Conservation (phyloP, 169 alveolate species). For the Cryptosporidium felis region DNA sequence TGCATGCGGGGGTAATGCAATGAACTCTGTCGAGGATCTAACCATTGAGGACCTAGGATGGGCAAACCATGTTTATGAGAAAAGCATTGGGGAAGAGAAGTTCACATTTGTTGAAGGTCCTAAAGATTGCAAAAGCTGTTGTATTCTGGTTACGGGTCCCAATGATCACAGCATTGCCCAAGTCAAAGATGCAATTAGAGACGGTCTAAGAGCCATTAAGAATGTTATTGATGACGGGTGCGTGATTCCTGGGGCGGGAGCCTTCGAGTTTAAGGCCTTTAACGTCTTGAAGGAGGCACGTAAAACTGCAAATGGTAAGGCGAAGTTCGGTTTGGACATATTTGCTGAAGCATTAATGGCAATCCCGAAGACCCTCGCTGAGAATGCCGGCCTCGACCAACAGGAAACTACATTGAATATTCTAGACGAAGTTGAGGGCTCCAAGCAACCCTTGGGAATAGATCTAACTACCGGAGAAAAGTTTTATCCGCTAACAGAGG, state of each 20-base stretch:
- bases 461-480: slow-evolving; percentile 93
- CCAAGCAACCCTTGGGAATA: slow-evolving; percentile 91
- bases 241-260: slow-evolving; percentile 98
- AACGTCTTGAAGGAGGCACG: slow-evolving; percentile 82
- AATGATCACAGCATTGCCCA: slow-evolving; percentile 93
- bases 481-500: slow-evolving; percentile 90
- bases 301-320: slow-evolving; percentile 90
- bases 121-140: slow-evolving; percentile 94
- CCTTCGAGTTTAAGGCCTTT: slow-evolving; percentile 94
- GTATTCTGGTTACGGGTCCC: slow-evolving; percentile 96
- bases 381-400: slow-evolving; percentile 96
- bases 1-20: slow-evolving; percentile 98
- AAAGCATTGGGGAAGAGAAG: slow-evolving; percentile 96
- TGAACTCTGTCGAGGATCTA: slow-evolving; percentile 96
- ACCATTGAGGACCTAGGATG: slow-evolving; percentile 95
- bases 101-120: slow-evolving; percentile 98
- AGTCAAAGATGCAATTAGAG: slow-evolving; percentile 96
- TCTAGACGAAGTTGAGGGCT: slow-evolving; percentile 85
- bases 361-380: slow-evolving; percentile 95
- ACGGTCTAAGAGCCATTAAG: slow-evolving; percentile 96
- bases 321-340: slow-evolving; percentile 93
- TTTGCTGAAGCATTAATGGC: slow-evolving; percentile 95
- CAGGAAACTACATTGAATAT: slow-evolving; percentile 90
- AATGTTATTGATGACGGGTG: slow-evolving; percentile 94
- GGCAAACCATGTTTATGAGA: slow-evolving; percentile 95